These are phyloP conservation scores for Cladosporium sp. DNA, from an alignment of 2,329 filamentous ascomycete species.

Conservation along the genomic window DNA sequence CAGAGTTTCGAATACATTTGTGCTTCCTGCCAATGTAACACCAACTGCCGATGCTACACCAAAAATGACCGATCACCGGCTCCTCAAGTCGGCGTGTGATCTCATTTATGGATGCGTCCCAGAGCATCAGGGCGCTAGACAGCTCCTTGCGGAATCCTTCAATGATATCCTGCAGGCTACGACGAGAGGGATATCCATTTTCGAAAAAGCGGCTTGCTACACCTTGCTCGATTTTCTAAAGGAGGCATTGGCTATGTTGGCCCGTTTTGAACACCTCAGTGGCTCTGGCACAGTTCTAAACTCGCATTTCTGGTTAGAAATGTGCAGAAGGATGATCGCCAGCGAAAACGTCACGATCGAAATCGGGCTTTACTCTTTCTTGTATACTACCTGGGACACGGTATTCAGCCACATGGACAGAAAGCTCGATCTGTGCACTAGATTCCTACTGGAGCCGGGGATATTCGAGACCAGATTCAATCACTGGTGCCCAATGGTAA, in stretches of 20 bases:
- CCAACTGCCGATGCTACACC: conserved; percentile 67
- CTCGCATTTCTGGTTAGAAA: conserved; percentile 81
- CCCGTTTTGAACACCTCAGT: conserved; percentile 53
- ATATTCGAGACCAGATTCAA: conserved; percentile 81
- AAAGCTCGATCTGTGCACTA: conserved; percentile 68
- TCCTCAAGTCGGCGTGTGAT: conserved; percentile 78
- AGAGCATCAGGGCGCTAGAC: conserved; percentile 52
- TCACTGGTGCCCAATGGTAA: conserved; percentile 94
- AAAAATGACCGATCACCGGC: conserved; percentile 82
- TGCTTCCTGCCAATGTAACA: conserved; percentile 63
- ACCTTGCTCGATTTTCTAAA: conserved; percentile 89
- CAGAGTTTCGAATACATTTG: conserved; percentile 55
- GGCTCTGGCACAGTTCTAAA: conserved; percentile 54
- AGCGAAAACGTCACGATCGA: conserved; percentile 89
- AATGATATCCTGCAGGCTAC: conserved; percentile 68
- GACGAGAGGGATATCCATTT: conserved; percentile 71
- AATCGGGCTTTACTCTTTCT: conserved; percentile 75
- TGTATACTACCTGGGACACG: conserved; percentile 76
- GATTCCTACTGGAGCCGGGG: conserved; percentile 70
- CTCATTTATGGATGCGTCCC: conserved; percentile 62
- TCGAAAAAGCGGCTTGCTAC: conserved; percentile 79
- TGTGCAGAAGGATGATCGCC: conserved; percentile 72
- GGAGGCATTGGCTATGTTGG: conserved; percentile 67
- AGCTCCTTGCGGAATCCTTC: conserved; percentile 74
- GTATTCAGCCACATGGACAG: conserved; percentile 61